Evolutionary conservation across 2,329 filamentous ascomycete genomes (phyloP).

Genomic region (Aplosporella prunicola): DNA sequence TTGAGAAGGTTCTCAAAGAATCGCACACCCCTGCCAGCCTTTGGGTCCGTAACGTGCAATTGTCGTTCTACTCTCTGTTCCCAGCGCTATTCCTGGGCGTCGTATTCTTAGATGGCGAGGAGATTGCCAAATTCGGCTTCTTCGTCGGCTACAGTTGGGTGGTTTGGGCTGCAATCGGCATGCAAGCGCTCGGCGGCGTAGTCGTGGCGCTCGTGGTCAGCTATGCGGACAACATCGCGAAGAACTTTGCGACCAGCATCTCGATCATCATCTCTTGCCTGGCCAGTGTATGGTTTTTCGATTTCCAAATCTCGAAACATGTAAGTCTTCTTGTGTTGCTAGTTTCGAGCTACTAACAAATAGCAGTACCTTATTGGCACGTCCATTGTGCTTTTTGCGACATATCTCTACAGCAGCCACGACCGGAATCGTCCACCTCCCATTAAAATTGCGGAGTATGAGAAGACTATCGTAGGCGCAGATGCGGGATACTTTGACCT

Average conservation of each 20-base stretch:
- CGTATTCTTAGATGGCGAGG: constrained; percentile 74
- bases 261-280: constrained; percentile 83
- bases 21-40: constrained; percentile 65
- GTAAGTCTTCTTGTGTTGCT: constrained; percentile 44
- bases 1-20: constrained; percentile 87
- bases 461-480: constrained; percentile 58
- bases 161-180: constrained; percentile 74
- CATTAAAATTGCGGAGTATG: constrained; percentile 62
- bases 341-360: constrained; percentile 9
- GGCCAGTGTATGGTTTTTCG: constrained; percentile 77
- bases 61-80: constrained; percentile 89
- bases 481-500: constrained; percentile 18
- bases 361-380: constrained; percentile 73
- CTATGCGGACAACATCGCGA: constrained; percentile 80
- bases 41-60: constrained; percentile 90
- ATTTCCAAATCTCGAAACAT: constrained; percentile 56
- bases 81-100: constrained; percentile 81
- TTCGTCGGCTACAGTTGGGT: constrained; percentile 91
- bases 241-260: constrained; percentile 87
- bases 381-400: constrained; percentile 65
- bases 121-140: constrained; percentile 76
- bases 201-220: constrained; percentile 74
- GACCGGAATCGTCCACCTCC: constrained; percentile 53
- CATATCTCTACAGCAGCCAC: constrained; percentile 71
- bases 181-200: constrained; percentile 78